phyloP scores from a whole-genome alignment of 2,329 filamentous ascomycete genomes.

The Pseudodiploospora longispora region DNA sequence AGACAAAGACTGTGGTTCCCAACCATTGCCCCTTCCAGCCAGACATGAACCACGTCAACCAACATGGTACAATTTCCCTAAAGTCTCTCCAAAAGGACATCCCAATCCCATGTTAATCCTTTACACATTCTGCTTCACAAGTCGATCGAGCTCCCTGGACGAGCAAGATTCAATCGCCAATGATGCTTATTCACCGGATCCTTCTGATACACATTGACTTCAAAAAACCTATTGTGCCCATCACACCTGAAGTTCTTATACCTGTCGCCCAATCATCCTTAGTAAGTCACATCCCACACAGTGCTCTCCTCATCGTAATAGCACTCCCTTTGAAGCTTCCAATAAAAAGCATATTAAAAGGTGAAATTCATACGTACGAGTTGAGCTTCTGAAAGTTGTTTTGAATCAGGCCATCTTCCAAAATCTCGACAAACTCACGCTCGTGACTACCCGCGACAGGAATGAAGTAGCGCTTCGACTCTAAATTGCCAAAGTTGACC shows the following conservation, averaged over 20 bases:
- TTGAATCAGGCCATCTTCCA: conserved; percentile 29
- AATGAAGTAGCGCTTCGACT: conserved; percentile 35
- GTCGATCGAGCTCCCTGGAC: conserved; percentile 32
- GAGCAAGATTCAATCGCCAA: conserved; percentile 34
- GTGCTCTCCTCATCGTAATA: no score
- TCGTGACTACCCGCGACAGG: conserved; percentile 3
- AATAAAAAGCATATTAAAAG: background rate
- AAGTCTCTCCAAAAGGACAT: no score
- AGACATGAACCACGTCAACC: no score
- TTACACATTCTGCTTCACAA: conserved; percentile 8
- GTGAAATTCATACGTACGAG: conserved; percentile 21
- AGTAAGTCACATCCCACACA: background rate
- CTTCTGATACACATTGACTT: conserved; percentile 41
- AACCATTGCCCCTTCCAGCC: no score
- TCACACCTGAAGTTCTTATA: conserved; percentile 40
- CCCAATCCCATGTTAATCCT: no score
- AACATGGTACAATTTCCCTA: no score
- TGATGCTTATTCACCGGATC: conserved; percentile 36
- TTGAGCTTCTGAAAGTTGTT: conserved; percentile 38
- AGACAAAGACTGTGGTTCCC: no score
- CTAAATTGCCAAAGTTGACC: conserved; percentile 35
- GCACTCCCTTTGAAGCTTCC: background rate
- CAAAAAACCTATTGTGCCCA: conserved; percentile 38
- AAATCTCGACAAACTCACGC: conserved; percentile 23
- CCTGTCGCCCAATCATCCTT: conserved; percentile 15